These are phyloP conservation scores for Hemileia vastatrix DNA, from an alignment of 1,284 basidiomycete species.

Conservation along the genomic window DNA sequence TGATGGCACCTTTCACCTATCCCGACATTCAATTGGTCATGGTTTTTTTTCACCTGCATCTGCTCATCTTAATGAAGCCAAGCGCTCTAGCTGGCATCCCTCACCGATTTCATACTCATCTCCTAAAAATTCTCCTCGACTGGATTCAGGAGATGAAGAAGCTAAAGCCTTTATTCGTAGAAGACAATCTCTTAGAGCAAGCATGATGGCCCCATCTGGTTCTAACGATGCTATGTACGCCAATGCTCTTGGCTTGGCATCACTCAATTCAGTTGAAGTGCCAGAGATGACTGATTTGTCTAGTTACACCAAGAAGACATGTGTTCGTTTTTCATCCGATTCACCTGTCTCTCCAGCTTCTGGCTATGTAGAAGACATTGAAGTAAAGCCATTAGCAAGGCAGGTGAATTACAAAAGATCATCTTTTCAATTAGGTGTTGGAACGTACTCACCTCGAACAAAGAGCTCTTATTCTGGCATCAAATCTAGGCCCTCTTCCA, in stretches of 20 bases:
- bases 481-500: not conserved
- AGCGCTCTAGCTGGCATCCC: not conserved
- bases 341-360: not conserved
- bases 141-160: not conserved
- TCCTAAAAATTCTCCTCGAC: not conserved
- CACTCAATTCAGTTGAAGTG: not conserved
- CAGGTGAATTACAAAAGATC: not conserved
- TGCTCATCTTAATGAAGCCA: not conserved
- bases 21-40: not conserved
- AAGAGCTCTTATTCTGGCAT: not conserved
- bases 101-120: not conserved
- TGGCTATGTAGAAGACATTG: not conserved
- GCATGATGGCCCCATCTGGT: not conserved
- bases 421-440: not conserved
- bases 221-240: not conserved
- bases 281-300: too few species aligned
- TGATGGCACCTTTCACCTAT: not conserved
- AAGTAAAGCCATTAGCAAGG: not conserved
- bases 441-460: not conserved
- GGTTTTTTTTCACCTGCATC: not conserved
- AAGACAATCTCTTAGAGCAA: not conserved
- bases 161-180: not conserved
- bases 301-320: not conserved
- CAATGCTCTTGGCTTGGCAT: not conserved
- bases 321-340: not conserved